Conservation (phyloP, 139 green algal species). For the Mesotaenium endlicherianum region DNA sequence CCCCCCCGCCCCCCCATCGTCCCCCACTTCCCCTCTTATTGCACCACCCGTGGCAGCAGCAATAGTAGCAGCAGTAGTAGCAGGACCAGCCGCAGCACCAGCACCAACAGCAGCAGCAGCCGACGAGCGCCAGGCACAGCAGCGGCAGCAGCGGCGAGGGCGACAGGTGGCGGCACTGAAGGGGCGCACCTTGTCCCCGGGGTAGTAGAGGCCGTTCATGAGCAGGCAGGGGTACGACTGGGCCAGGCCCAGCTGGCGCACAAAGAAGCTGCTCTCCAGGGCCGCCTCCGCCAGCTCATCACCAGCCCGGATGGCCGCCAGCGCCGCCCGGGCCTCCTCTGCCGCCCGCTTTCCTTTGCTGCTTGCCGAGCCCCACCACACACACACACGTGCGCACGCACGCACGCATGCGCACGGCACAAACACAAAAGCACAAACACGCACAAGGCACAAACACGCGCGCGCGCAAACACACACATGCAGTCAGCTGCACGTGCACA, state of each 20-base stretch:
- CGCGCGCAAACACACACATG: too few relatives aligned
- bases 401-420: background rate
- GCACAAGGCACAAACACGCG: background rate
- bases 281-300: background rate
- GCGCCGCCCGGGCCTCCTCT: background rate
- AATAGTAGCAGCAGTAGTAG: too few relatives aligned
- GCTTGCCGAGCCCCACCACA: too few relatives aligned
- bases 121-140: background rate
- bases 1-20: too few relatives aligned
- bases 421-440: background rate
- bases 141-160: too few relatives aligned
- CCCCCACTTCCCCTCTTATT: too few relatives aligned
- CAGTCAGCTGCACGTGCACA: too few relatives aligned
- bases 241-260: conserved; percentile 6
- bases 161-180: too few relatives aligned
- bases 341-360: background rate
- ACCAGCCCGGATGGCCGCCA: background rate
- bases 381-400: background rate
- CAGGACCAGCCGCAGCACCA: too few relatives aligned
- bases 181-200: background rate
- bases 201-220: conserved; percentile 45
- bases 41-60: too few relatives aligned
- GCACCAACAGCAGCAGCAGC: background rate
- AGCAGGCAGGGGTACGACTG: conserved; percentile 29
- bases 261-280: background rate